Evolutionary conservation across 2,329 filamentous ascomycete species (phyloP).

Genomic region (Cadophora malorum): DNA sequence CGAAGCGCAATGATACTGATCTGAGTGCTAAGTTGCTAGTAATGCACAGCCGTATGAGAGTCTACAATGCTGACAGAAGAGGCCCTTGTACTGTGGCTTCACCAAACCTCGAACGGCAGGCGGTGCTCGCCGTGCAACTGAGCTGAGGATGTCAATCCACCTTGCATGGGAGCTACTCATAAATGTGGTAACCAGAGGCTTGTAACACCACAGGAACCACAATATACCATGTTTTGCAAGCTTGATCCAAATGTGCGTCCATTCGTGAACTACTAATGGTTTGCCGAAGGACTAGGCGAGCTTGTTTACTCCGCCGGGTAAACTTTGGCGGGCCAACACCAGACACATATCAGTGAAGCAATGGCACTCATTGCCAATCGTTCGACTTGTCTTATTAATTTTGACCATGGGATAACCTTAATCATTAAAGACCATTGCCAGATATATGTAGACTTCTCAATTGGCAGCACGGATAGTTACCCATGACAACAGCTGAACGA

Average conservation of each 20-base stretch:
- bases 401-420: not conserved
- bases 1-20: too few relatives aligned
- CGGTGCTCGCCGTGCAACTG: too few relatives aligned
- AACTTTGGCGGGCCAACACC: not conserved
- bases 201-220: not conserved
- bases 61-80: too few relatives aligned
- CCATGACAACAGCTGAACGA: too few relatives aligned
- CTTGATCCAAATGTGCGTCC: not conserved
- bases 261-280: not conserved
- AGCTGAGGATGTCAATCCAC: too few relatives aligned
- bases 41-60: too few relatives aligned
- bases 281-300: not conserved
- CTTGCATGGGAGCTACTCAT: too few relatives aligned
- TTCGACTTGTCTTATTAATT: not conserved
- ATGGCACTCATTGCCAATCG: not conserved
- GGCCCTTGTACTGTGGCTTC: too few relatives aligned
- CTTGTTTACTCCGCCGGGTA: not conserved
- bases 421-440: not conserved
- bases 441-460: not conserved
- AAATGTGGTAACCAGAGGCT: not conserved
- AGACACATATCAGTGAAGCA: not conserved
- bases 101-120: too few relatives aligned
- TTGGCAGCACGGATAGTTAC: not conserved
- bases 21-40: too few relatives aligned
- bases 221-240: not conserved